Percentiles rank a stretch among this genome's conserved stretches.
Evolutionary conservation across 495 filamentous ascomycete genomes (phyloP).

Genomic region (Aspergillus coremiiformis): DNA sequence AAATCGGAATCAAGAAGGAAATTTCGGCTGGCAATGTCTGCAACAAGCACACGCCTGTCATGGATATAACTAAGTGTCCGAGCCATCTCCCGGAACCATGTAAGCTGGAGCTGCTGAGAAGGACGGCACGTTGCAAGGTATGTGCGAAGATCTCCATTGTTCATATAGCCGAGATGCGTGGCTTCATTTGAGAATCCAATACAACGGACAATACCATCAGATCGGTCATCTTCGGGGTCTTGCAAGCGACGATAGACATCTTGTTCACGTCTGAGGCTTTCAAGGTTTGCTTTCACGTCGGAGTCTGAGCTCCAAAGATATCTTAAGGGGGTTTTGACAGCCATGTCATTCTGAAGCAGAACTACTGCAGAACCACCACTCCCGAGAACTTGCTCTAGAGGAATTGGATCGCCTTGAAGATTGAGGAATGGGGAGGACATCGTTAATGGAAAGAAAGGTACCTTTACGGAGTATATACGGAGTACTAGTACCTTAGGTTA

Average conservation of each 20-base stretch:
- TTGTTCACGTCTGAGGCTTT: conserved; percentile 19
- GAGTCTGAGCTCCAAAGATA: background rate
- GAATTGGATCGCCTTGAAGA: conserved; percentile 11
- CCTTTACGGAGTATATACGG: too few relatives aligned
- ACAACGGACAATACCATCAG: conserved; percentile 14
- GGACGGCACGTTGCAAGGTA: conserved; percentile 16
- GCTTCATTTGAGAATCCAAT: conserved; percentile 12
- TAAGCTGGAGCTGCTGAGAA: conserved; percentile 15
- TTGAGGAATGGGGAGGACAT: conserved; percentile 8
- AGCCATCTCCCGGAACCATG: conserved; percentile 24
- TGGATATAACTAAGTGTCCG: conserved; percentile 20
- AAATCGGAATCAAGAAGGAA: conserved; percentile 26
- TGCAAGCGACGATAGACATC: conserved; percentile 21
- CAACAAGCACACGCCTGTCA: conserved; percentile 21
- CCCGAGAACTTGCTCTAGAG: conserved; percentile 14
- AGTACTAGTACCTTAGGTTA: too few relatives aligned
- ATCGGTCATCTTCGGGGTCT: conserved; percentile 6
- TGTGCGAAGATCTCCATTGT: conserved; percentile 22
- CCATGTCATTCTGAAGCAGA: conserved; percentile 12
- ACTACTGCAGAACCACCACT: conserved; percentile 16
- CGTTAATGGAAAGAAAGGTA: background rate
- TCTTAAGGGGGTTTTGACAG: background rate
- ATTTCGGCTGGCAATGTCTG: conserved; percentile 25
- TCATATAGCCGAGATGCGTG: conserved; percentile 21
- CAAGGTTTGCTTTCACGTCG: conserved; percentile 15